phyloP scores from a whole-genome alignment of 257 asterid genomes.

The Solanum pimpinellifolium region DNA sequence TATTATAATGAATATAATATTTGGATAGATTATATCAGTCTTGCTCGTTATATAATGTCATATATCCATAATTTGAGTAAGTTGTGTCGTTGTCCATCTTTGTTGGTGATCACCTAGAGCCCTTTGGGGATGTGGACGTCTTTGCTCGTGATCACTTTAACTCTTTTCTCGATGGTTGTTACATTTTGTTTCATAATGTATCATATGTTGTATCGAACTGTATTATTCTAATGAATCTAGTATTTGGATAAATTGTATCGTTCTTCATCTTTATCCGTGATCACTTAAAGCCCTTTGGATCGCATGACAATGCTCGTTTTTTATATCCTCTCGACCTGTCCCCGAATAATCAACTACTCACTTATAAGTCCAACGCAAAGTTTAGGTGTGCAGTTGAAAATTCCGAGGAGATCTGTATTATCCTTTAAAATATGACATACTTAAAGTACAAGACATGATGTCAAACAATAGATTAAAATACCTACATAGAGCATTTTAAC shows the following conservation, averaged over 20 bases:
- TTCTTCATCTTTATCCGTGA: not conserved
- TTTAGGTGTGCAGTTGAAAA: not conserved
- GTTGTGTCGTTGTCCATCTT: not conserved
- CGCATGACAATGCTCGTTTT: not conserved
- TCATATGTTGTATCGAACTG: too few relatives aligned
- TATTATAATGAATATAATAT: too few relatives aligned
- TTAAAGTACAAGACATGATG: not conserved
- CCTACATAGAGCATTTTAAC: slow-evolving; percentile 21
- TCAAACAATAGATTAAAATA: slow-evolving; percentile 1
- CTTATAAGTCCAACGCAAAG: not conserved
- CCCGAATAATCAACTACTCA: not conserved
- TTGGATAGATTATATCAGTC: not conserved
- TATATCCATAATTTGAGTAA: too few relatives aligned
- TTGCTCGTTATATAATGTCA: not conserved
- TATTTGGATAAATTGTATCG: not conserved
- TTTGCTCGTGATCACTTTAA: not conserved
- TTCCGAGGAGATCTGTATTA: not conserved
- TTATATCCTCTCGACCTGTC: not conserved
- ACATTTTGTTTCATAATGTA: not conserved
- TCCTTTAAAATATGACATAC: not conserved
- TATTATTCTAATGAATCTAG: too few relatives aligned
- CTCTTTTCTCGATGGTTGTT: fast-evolving
- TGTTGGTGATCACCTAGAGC: not conserved
- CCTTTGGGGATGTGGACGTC: not conserved
- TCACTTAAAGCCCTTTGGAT: not conserved